Base-by-base conservation (phyloP, 495 filamentous ascomycete species). In the Viridothelium virens region DNA sequence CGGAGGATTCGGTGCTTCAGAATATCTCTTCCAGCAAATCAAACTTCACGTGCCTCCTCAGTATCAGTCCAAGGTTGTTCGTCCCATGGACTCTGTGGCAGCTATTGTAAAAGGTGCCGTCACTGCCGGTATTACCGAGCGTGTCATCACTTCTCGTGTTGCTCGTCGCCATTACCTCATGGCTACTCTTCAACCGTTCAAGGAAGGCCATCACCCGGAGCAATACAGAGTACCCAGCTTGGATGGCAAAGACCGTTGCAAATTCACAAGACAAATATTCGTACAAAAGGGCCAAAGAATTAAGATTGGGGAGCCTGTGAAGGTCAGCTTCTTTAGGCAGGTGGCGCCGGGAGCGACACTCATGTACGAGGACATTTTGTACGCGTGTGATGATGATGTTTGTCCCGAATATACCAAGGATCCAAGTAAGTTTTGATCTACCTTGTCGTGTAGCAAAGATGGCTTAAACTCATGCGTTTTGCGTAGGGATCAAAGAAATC, bases 331-430 rank as follows among this genome's bases (percentile, higher is more conserved):
- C 78, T 97, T 98, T 86, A 83, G 94, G 76, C 94, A 98, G 75
- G 94, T 98, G 66, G 94, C 94, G 34, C 94, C 94, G 1, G 95
- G 94, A 61, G 95, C 95, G 39, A 97, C 94, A 0, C 85, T 98
- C 67, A 98, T 97, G 92, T 98, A 98, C 75, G 95, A 97, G 80
- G 95, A 98, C 80, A 92, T 97, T 62, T 77, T 98, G 61, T 98
- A 97, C 77, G 95, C 95, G 62, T 98, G 94, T 76, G 94, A 98
- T 73, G 92, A 97, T 63, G 94, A 98, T 75, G 89, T 95, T 64
- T 98, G 95, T 78, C 94, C 94, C 1, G 94, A 98, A 76, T 98
- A 98, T 72, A 97, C 92, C 68, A 98, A 97, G 74, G 94, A 98
- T 86, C 93, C 94, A 65, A 90, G 94, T 98, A 88, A 87, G 92